Evolutionary conservation across 192 early-diverging fungal genomes (phyloP).

Genomic region (Coemansia sp.): DNA sequence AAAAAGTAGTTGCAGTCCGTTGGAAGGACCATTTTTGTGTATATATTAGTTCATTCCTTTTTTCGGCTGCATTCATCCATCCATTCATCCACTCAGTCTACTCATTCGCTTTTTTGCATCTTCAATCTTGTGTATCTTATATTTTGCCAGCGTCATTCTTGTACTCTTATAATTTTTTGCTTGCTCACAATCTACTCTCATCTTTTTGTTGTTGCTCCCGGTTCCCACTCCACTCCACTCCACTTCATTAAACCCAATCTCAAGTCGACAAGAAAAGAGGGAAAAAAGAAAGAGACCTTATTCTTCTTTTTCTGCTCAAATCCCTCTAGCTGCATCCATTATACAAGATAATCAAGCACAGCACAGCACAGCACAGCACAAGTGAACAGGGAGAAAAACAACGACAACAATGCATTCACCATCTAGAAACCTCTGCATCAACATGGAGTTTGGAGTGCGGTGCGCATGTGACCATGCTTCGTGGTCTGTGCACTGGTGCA

Average conservation of each 20-base stretch:
- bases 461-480: slow-evolving; percentile 45
- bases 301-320: not conserved
- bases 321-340: not conserved
- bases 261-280: too few relatives aligned
- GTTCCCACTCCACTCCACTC: too few relatives aligned
- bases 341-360: too few relatives aligned
- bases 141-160: not conserved
- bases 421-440: slow-evolving; percentile 20
- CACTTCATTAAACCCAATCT: too few relatives aligned
- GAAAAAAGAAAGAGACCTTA: not conserved
- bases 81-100: not conserved
- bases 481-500: slow-evolving; percentile 53
- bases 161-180: too few relatives aligned
- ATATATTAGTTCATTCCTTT: not conserved
- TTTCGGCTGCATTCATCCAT: not conserved
- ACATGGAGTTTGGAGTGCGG: slow-evolving; percentile 46
- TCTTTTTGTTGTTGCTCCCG: too few relatives aligned
- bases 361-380: too few relatives aligned
- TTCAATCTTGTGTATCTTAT: slow-evolving; percentile 9
- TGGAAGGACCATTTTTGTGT: not conserved
- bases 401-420: slow-evolving; percentile 29
- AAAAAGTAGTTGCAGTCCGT: slow-evolving; percentile 2
- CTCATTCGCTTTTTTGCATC: not conserved
- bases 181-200: too few relatives aligned
- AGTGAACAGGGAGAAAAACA: not conserved